Evolutionary conservation across 345 rosid genomes (phyloP), one percentile per base, ranked within the genome.

Genomic region (Mallotus nudiflorus): DNA sequence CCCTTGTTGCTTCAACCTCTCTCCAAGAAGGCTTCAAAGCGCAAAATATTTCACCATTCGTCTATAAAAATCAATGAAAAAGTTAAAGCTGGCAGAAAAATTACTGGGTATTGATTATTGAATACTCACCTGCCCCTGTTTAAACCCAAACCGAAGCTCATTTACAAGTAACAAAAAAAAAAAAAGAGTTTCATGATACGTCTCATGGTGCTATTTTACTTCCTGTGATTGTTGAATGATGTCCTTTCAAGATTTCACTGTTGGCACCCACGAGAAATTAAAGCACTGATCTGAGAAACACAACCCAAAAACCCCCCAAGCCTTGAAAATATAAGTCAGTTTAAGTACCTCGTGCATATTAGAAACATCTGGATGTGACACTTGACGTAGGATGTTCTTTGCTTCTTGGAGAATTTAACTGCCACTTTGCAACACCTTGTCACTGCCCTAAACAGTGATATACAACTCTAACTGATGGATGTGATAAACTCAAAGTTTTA

Each of bases 351-450:
- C 25, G 6, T 18, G 44, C 44, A 19, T 35, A 24, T 33, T 14
- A 31, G 11, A 33, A 9, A 25, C 20, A 58, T 24, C 10, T 20
- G 22, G 40, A n/a, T n/a, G n/a, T 25, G 18, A 54, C 31, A 58
- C 6, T 58, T 58, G 44, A 19, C 18, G n/a, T n/a, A 18, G 42
- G 14, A 22, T 33, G 12, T 10, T 8, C 0, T 33, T 31, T 20
- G n/a, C 40, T 64, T 64, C 24, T 49, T 25, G 18, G 37, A 45
- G 54, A n/a, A 64, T 19, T 54, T 46, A 45, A 64, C 35, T 25
- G 53, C 39, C n/a, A n/a, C 1, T 64, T 42, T 46, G 35, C 16
- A 27, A 6, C 24, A 51, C 25, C 49, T 52, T 51, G 33, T 65
- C 9, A 37, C 1, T n/a, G 14, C 39, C 8, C 19, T 24, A 44